phyloP scores from a whole-genome alignment of 768 basidiomycete genomes.

The Amyloporia xantha region DNA sequence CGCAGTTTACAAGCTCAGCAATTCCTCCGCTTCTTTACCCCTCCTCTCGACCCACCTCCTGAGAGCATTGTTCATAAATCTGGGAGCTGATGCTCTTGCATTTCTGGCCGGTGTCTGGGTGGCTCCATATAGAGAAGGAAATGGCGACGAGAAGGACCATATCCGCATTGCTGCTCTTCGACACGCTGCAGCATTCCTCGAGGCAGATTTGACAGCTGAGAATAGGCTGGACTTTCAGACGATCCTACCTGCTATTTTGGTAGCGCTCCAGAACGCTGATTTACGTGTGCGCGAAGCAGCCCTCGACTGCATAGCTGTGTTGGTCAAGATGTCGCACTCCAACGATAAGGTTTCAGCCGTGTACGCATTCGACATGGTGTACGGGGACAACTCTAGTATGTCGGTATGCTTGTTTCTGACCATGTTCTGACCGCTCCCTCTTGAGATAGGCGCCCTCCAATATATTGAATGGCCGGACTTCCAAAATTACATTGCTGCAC shows the following conservation, averaged over 20 bases:
- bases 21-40: constrained; percentile 41
- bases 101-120: constrained; percentile 78
- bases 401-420: no score
- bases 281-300: constrained; percentile 42
- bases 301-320: constrained; percentile 45
- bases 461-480: constrained; percentile 64
- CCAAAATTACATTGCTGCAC: constrained; percentile 46
- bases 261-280: constrained; percentile 46
- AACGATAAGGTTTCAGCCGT: constrained; percentile 42
- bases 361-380: constrained; percentile 70
- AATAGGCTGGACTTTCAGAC: constrained; percentile 73
- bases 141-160: constrained; percentile 10
- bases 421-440: constrained; percentile 1
- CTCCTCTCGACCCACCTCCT: constrained; percentile 53
- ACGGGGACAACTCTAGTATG: constrained; percentile 56
- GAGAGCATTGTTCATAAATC: constrained; percentile 54
- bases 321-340: constrained; percentile 33
- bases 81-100: constrained; percentile 64
- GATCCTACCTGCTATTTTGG: constrained; percentile 62
- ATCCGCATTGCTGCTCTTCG: constrained; percentile 53
- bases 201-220: constrained; percentile 53
- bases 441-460: constrained; percentile 40
- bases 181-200: constrained; percentile 76
- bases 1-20: constrained; percentile 60
- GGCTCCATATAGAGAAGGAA: constrained; percentile 1